phyloP scores from a whole-genome alignment of 495 filamentous ascomycete genomes.

The Penicillium macrosclerotiorum region DNA sequence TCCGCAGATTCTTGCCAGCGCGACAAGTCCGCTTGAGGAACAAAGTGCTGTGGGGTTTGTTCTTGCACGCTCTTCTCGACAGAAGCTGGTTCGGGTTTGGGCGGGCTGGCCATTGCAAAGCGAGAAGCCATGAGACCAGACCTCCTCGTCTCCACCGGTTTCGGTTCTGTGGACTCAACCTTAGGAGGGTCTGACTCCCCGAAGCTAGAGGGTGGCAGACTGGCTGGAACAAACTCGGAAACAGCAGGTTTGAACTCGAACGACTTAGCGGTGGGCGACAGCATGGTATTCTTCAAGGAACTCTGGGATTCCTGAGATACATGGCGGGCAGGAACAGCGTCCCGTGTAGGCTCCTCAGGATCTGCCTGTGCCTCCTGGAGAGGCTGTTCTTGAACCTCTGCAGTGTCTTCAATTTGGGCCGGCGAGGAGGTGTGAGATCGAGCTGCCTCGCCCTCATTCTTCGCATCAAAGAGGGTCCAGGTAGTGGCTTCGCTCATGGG shows the following conservation, averaged over 20 bases:
- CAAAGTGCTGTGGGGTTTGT: constrained; percentile 4
- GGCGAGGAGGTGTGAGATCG: constrained; percentile 35
- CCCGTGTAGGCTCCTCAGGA: constrained; percentile 7
- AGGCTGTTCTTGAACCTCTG: constrained; percentile 12
- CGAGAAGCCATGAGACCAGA: constrained; percentile 40
- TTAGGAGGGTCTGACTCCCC: constrained; percentile 16
- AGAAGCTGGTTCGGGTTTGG: constrained; percentile 15
- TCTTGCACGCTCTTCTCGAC: constrained; percentile 7
- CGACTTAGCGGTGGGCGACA: constrained; percentile 66
- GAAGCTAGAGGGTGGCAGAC: constrained; percentile 41
- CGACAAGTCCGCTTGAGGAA: constrained; percentile 12
- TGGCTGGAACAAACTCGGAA: constrained; percentile 43
- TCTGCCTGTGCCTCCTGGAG: constrained; percentile 12
- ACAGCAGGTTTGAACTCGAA: constrained; percentile 61
- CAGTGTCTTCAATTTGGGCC: constrained; percentile 16
- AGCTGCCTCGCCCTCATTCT: constrained; percentile 36
- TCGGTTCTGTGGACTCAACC: not conserved
- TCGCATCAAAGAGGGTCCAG: constrained; percentile 43
- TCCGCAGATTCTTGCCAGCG: constrained; percentile 24
- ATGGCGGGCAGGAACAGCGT: constrained; percentile 12
- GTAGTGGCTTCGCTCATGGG: constrained; percentile 41
- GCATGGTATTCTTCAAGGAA: constrained; percentile 25
- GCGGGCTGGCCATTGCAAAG: constrained; percentile 31
- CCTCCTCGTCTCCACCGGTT: constrained; percentile 16
- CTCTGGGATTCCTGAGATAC: constrained; percentile 24